A percentile compares a stretch with the other conserved stretches of the same genome.
phyloP scores from a whole-genome alignment of 306 rosid species.

The Begonia loranthoides region DNA sequence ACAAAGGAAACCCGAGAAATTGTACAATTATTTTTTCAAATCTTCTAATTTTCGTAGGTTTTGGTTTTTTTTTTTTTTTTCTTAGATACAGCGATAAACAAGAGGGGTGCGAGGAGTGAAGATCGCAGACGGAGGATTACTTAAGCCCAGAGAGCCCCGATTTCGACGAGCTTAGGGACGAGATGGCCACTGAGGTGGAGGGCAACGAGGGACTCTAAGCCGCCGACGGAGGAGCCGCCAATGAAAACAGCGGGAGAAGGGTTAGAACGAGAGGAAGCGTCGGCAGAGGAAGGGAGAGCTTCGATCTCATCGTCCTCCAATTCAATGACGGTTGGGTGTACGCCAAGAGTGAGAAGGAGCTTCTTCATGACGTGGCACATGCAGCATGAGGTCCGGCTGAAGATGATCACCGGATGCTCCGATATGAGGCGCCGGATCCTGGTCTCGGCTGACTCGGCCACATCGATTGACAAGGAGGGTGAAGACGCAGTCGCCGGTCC shows the following conservation, averaged over 20 bases:
- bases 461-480: constrained; percentile 66
- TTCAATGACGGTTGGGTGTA: constrained; percentile 92
- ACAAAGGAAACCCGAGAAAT: too few species aligned
- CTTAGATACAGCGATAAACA: constrained; percentile 3
- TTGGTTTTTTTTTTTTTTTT: background rate
- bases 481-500: constrained; percentile 13
- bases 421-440: constrained; percentile 83
- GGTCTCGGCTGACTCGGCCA: constrained; percentile 60
- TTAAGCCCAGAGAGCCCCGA: constrained; percentile 79
- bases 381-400: constrained; percentile 81
- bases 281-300: constrained; percentile 28
- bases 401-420: constrained; percentile 86
- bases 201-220: constrained; percentile 84
- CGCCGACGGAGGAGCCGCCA: constrained; percentile 70
- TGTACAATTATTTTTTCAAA: too few species aligned
- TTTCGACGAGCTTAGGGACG: constrained; percentile 72
- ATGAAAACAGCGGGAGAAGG: constrained; percentile 57
- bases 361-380: constrained; percentile 99
- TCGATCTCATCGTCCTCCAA: constrained; percentile 81
- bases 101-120: background rate
- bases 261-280: constrained; percentile 3
- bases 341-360: constrained; percentile 78
- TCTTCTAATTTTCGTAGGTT: too few species aligned
- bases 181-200: constrained; percentile 95
- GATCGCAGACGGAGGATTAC: background rate